phyloP scores from a whole-genome alignment of 768 basidiomycete species.

The Mycena venus region DNA sequence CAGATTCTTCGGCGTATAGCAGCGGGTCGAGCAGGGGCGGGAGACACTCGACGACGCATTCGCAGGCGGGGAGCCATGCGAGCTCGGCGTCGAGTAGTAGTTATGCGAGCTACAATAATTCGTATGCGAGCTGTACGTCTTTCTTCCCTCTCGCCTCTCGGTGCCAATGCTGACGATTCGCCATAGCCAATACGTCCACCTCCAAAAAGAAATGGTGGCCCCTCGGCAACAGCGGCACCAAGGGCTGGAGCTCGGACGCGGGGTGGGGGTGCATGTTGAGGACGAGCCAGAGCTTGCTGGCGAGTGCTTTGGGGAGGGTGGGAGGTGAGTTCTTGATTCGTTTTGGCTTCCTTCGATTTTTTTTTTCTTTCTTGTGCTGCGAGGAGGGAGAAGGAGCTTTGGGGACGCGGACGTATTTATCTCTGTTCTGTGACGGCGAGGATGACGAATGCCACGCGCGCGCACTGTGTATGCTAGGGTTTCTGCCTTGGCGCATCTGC shows the following conservation, averaged over 20 bases:
- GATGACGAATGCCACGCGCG: background rate
- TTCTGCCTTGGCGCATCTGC: too few species aligned
- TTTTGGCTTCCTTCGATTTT: background rate
- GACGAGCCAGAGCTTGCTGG: constrained; percentile 81
- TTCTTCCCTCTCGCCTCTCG: background rate
- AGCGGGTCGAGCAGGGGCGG: background rate
- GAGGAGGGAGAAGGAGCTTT: too few species aligned
- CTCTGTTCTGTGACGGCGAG: background rate
- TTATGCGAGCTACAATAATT: background rate
- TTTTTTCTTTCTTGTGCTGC: background rate
- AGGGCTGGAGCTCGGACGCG: constrained; percentile 56
- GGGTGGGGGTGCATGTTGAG: constrained; percentile 89
- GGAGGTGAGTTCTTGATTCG: constrained; percentile 79
- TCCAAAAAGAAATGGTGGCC: background rate
- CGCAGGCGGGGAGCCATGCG: constrained; percentile 1
- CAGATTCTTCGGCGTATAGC: background rate
- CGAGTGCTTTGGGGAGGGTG: constrained; percentile 72
- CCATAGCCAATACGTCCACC: background rate
- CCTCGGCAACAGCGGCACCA: background rate
- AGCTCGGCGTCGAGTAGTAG: constrained; percentile 12
- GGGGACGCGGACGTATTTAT: background rate
- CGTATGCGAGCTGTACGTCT: constrained; percentile 6
- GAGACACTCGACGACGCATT: background rate
- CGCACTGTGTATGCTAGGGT: too few species aligned
- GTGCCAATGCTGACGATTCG: background rate